These are phyloP conservation scores for Anastatica hierochuntica DNA, from an alignment of 345 rosid species.

Conservation along the genomic window DNA sequence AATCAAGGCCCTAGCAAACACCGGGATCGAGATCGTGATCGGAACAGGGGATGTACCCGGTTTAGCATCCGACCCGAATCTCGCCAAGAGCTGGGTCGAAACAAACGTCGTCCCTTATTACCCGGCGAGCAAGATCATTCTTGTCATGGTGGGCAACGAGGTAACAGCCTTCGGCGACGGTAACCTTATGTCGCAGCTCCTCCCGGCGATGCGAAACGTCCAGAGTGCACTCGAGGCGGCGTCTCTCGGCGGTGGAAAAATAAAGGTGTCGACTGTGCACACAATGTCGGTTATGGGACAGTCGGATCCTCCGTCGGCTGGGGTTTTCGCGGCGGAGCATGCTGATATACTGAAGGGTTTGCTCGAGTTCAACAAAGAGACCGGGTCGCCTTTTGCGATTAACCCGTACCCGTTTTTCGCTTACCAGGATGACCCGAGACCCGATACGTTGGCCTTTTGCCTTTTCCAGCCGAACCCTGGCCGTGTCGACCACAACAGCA, in stretches of 20 bases:
- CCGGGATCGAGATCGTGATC: conserved; percentile 66
- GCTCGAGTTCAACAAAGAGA: conserved; percentile 50
- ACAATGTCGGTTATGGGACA: conserved; percentile 52
- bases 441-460: conserved; percentile 70
- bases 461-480: conserved; percentile 79
- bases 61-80: conserved; percentile 56
- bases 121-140: conserved; percentile 71
- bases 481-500: conserved; percentile 49
- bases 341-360: conserved; percentile 55
- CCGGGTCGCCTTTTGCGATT: conserved; percentile 67
- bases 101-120: conserved; percentile 62
- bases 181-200: conserved; percentile 44
- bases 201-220: conserved; percentile 76
- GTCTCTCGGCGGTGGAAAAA: conserved; percentile 51
- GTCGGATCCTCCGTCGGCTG: conserved; percentile 77
- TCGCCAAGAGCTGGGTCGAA: conserved; percentile 56
- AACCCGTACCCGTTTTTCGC: conserved; percentile 92
- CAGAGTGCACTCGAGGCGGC: conserved; percentile 55
- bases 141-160: conserved; percentile 77
- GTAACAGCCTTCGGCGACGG: conserved; percentile 38
- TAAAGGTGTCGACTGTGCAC: conserved; percentile 79
- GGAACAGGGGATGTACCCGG: conserved; percentile 69
- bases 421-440: conserved; percentile 57
- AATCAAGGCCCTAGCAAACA: conserved; percentile 65
- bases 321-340: conserved; percentile 39